Evolutionary conservation across 805 yeast species (phyloP), one percentile per base, ranked within the genome.

Genomic region (Metschnikowia lachancei): DNA sequence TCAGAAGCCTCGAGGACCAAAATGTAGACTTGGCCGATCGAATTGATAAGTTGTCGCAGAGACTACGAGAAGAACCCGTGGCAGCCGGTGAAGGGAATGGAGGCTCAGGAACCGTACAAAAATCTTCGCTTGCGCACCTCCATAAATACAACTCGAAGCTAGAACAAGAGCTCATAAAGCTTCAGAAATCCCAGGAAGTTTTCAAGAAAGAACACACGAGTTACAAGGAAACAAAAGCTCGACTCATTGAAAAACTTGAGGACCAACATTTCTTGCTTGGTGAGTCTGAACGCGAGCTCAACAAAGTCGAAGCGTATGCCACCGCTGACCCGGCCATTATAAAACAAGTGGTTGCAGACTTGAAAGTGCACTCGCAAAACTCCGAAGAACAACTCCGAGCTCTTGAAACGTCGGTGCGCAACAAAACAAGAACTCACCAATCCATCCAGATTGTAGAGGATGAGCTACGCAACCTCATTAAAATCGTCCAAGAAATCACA

Each of bases 201-300:
- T 66, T 86, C 39, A 76, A 84, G 0, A 57, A 67, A 11, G 89
- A 84, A 52, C 87, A 85, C 59, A 70, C 75, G 19, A 76, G 73
- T 37, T 87, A 87, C 64, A 84, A 81, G 63, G 65, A 73, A 14
- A 82, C 82, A 41, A 87, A 87, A 60, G 65, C 70, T n/a, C 64
- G 76, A 34, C 61, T 85, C 44, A 72, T 82, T 14, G 77, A 77
- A 39, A 77, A 79, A 45, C 62, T 85, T 8, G 88, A 86, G 53
- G 82, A 81, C 49, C 75, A 77, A 45, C 80, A 78, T 47, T 81
- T 78, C 46, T 63, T 81, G 36, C 67, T 81, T 14, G 64, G 78
- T 12, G 88, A 83, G 46, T 61, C 80, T 2, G 77, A 75, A 43
- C 77, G 78, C 40, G 83, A 81, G 42, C 63, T 81, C 18, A 87